These are phyloP conservation scores for Malassezia slooffiae DNA, from an alignment of 1,284 basidiomycete genomes.

Conservation along the genomic window DNA sequence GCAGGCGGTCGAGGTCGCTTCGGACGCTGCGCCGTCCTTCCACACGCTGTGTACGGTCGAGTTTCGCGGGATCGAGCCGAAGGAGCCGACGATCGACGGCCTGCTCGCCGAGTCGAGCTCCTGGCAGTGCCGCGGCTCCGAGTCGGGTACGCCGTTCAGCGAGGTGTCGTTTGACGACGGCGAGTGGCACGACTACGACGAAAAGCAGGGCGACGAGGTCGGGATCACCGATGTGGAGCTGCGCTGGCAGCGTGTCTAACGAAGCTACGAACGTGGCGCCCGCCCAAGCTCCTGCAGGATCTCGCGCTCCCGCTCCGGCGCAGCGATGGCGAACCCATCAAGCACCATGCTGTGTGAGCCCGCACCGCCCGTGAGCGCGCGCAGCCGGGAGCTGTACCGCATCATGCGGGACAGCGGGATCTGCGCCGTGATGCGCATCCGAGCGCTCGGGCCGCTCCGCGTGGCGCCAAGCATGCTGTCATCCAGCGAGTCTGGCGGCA, in stretches of 20 bases:
- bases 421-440: slow-evolving; percentile 47
- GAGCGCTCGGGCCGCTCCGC: slow-evolving; percentile 29
- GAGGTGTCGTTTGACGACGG: slow-evolving; percentile 40
- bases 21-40: slow-evolving; percentile 15
- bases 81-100: slow-evolving; percentile 6
- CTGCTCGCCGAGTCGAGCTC: slow-evolving; percentile 19
- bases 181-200: slow-evolving; percentile 46
- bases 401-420: slow-evolving; percentile 69
- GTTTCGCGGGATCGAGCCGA: slow-evolving; percentile 35
- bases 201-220: slow-evolving; percentile 37
- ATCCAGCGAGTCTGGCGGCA: slow-evolving; percentile 58
- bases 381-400: slow-evolving; percentile 64
- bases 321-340: slow-evolving; percentile 58
- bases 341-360: slow-evolving; percentile 67
- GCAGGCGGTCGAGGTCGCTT: slow-evolving; percentile 17
- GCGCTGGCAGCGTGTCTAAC: slow-evolving; percentile 17
- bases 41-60: slow-evolving; percentile 39
- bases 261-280: slow-evolving; percentile 2
- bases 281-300: slow-evolving; percentile 32
- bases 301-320: slow-evolving; percentile 22
- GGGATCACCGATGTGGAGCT: slow-evolving; percentile 34
- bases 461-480: slow-evolving; percentile 18
- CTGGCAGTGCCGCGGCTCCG: slow-evolving; percentile 31
- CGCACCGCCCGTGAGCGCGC: slow-evolving; percentile 69
- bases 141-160: slow-evolving; percentile 27